These are phyloP conservation scores for Globisporangium heterothallicum DNA, from an alignment of 352 stramenopile species.

Conservation along the genomic window DNA sequence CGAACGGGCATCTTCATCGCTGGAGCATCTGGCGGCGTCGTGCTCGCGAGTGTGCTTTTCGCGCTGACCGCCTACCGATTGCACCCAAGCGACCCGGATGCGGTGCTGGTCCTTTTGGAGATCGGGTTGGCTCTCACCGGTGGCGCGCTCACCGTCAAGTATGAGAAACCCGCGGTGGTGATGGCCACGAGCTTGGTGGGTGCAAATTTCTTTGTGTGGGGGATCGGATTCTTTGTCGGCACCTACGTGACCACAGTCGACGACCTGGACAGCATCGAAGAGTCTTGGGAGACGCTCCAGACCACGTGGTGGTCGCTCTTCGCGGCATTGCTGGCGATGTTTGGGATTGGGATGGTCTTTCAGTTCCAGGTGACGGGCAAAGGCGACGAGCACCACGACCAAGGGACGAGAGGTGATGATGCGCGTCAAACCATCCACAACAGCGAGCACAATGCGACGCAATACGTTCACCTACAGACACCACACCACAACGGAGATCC, in stretches of 20 bases:
- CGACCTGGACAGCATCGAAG: too few relatives aligned
- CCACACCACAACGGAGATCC: too few relatives aligned
- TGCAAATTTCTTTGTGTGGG: slow-evolving; percentile 23
- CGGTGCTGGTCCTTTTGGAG: slow-evolving; percentile 22
- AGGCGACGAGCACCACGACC: background rate
- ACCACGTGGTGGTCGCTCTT: background rate
- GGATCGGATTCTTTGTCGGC: slow-evolving; percentile 35
- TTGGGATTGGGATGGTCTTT: slow-evolving; percentile 10
- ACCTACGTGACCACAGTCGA: too few relatives aligned
- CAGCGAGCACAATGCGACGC: too few relatives aligned
- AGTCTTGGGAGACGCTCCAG: too few relatives aligned
- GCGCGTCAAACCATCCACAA: too few relatives aligned
- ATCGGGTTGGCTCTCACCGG: slow-evolving; percentile 26
- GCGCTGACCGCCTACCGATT: slow-evolving; percentile 28
- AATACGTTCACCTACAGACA: too few relatives aligned
- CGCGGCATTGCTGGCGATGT: slow-evolving; percentile 16
- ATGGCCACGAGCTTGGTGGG: slow-evolving; percentile 28
- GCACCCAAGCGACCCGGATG: slow-evolving; percentile 23
- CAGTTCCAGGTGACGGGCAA: background rate
- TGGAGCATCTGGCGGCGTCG: slow-evolving; percentile 22
- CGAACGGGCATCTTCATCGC: slow-evolving; percentile 20
- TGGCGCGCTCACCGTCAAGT: slow-evolving; percentile 21
- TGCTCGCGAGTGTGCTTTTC: slow-evolving; percentile 23
- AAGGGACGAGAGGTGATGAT: background rate
- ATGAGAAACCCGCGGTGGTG: slow-evolving; percentile 29